Evolutionary conservation across 257 asterid species (phyloP).

Genomic region (Jasminum sambac): DNA sequence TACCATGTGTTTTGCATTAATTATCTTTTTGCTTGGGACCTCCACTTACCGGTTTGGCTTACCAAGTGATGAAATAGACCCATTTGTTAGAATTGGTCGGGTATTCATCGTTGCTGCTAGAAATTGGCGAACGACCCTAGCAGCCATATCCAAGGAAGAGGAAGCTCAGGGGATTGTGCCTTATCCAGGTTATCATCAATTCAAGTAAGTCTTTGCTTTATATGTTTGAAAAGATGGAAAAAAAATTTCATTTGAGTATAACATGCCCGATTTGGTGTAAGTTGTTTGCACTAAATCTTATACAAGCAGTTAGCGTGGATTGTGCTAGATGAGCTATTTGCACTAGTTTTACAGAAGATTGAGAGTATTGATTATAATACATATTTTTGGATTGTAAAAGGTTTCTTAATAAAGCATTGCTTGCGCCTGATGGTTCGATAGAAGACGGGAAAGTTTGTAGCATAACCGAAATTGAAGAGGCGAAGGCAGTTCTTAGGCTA

Average conservation of each 20-base stretch:
- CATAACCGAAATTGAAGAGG: constrained; percentile 13
- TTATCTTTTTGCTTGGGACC: constrained; percentile 24
- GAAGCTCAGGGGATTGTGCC: constrained; percentile 1
- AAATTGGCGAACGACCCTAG: constrained; percentile 11
- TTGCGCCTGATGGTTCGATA: constrained; percentile 4
- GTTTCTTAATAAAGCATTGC: constrained; percentile 25
- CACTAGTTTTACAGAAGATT: too few relatives aligned
- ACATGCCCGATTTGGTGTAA: too few relatives aligned
- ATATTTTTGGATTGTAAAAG: background rate
- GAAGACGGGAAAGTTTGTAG: constrained; percentile 1
- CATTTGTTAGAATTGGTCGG: constrained; percentile 22
- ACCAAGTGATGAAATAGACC: background rate
- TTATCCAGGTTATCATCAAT: constrained; percentile 13
- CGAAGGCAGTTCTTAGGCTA: constrained; percentile 19
- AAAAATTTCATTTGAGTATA: too few relatives aligned
- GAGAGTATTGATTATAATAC: too few relatives aligned
- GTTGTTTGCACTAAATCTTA: too few relatives aligned
- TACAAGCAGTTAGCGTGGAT: too few relatives aligned
- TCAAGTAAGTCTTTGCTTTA: constrained; percentile 14
- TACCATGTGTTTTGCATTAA: constrained; percentile 24
- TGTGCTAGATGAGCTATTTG: too few relatives aligned
- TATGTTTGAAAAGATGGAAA: too few relatives aligned
- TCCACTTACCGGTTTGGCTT: constrained; percentile 24
- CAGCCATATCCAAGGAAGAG: constrained; percentile 10
- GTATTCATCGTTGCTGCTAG: constrained; percentile 20